Evolutionary conservation across 129 eudicot genomes (phyloP).

Genomic region (Tanacetum coccineum): DNA sequence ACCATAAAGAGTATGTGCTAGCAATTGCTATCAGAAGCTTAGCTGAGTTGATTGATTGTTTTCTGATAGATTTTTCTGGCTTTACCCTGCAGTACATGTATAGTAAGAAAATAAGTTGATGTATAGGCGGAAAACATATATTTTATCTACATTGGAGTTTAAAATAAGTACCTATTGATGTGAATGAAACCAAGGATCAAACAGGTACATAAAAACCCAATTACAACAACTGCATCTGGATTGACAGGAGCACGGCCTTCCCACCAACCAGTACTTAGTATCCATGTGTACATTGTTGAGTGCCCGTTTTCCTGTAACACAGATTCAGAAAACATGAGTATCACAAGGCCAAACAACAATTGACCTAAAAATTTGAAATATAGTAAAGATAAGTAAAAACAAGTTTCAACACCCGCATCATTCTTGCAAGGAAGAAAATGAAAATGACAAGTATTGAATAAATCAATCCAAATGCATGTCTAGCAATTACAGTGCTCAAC

Average conservation of each 20-base stretch:
- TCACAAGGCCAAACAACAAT: neutral
- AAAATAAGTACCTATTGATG: slow-evolving; percentile 60
- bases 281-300: slow-evolving; percentile 83
- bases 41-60: slow-evolving; percentile 46
- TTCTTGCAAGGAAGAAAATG: slow-evolving; percentile 13
- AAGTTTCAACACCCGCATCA: neutral
- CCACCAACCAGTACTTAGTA: slow-evolving; percentile 99
- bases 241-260: slow-evolving; percentile 68
- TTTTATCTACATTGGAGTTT: neutral
- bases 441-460: neutral
- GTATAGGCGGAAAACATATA: neutral
- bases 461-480: neutral
- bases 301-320: slow-evolving; percentile 79
- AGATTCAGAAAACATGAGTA: neutral
- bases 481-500: neutral
- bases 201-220: slow-evolving; percentile 57
- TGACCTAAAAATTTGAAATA: neutral
- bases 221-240: slow-evolving; percentile 76
- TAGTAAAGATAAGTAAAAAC: neutral
- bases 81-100: slow-evolving; percentile 48
- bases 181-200: slow-evolving; percentile 72
- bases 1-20: slow-evolving; percentile 68
- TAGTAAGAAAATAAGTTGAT: neutral
- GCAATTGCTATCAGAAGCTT: slow-evolving; percentile 59
- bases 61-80: slow-evolving; percentile 41